A percentile compares a stretch with the other conserved stretches of the same genome.
These are phyloP conservation scores for Austroboletus novae-zelandiae DNA, from an alignment of 1,284 basidiomycete genomes.

Conservation along the genomic window DNA sequence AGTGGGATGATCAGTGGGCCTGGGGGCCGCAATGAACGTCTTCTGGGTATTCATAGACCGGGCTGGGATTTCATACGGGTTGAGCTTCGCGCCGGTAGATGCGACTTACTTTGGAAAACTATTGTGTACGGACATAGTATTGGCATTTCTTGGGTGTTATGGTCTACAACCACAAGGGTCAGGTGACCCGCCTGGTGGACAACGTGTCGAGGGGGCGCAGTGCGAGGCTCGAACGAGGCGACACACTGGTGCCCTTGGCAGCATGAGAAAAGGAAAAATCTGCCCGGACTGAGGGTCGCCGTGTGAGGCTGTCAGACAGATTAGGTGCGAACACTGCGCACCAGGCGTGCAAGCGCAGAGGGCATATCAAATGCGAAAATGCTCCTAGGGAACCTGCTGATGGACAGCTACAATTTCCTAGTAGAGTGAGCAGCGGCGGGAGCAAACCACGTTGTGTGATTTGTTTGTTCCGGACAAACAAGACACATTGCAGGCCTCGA, in stretches of 20 bases:
- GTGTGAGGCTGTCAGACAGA: constrained; percentile 12
- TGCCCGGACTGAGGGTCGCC: constrained; percentile 2
- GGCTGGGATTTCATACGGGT: constrained; percentile 11
- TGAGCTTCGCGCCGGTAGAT: background rate
- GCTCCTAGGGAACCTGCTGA: background rate
- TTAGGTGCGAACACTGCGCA: constrained; percentile 12
- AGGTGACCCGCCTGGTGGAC: background rate
- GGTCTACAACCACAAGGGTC: background rate
- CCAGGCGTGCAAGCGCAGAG: constrained; percentile 10
- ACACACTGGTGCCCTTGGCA: constrained; percentile 8
- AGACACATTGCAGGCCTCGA: constrained; percentile 27
- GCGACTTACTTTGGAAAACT: constrained; percentile 7
- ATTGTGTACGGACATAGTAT: constrained; percentile 5
- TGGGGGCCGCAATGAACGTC: constrained; percentile 10
- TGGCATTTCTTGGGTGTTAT: constrained; percentile 6
- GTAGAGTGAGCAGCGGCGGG: too few relatives aligned
- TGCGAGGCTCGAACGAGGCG: constrained; percentile 21
- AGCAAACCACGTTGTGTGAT: too few relatives aligned
- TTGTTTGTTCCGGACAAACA: constrained; percentile 34
- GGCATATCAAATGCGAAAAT: constrained; percentile 25
- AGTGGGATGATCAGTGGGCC: background rate
- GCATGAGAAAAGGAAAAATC: constrained; percentile 11
- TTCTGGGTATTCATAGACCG: constrained; percentile 21
- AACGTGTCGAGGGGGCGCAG: constrained; percentile 19
- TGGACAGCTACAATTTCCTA: too few relatives aligned